phyloP scores from a whole-genome alignment of 163 green algal genomes.

The Chloromonas sp. region DNA sequence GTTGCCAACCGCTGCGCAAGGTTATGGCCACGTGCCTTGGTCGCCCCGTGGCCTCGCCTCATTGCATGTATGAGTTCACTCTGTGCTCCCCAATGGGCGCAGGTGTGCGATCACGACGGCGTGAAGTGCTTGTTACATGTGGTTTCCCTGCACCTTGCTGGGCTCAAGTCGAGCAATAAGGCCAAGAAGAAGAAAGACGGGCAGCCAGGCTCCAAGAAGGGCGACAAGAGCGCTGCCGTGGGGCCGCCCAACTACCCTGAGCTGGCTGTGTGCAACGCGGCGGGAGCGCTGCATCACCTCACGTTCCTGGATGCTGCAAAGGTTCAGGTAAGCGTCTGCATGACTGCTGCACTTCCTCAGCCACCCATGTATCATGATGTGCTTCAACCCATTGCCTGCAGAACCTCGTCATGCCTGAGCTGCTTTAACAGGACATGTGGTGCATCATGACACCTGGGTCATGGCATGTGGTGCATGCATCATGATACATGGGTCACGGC shows the following conservation, averaged over 20 bases:
- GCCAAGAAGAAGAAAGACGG: neutral
- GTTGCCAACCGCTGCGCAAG: no score
- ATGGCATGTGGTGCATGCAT: neutral
- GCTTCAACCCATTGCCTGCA: neutral
- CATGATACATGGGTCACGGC: neutral
- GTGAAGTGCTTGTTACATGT: neutral
- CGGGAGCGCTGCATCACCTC: slow-evolving; percentile 46
- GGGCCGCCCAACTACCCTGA: slow-evolving; percentile 17
- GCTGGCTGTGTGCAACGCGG: slow-evolving; percentile 32
- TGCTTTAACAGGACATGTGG: neutral
- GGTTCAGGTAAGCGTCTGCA: slow-evolving; percentile 17
- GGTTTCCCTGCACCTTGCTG: neutral
- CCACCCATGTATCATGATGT: neutral
- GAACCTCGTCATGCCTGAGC: neutral
- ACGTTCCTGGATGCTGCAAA: slow-evolving; percentile 47
- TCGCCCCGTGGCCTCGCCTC: no score
- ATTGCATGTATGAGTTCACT: no score
- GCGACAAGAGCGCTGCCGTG: neutral
- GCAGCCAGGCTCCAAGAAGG: slow-evolving; percentile 1
- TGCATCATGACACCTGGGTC: neutral
- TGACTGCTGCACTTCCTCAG: neutral
- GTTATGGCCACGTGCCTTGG: no score
- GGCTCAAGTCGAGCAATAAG: neutral
- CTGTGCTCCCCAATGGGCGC: no score
- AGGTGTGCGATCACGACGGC: neutral